Conservation (phyloP, 2,329 filamentous ascomycete genomes). For the Fusarium pseudonygamai region DNA sequence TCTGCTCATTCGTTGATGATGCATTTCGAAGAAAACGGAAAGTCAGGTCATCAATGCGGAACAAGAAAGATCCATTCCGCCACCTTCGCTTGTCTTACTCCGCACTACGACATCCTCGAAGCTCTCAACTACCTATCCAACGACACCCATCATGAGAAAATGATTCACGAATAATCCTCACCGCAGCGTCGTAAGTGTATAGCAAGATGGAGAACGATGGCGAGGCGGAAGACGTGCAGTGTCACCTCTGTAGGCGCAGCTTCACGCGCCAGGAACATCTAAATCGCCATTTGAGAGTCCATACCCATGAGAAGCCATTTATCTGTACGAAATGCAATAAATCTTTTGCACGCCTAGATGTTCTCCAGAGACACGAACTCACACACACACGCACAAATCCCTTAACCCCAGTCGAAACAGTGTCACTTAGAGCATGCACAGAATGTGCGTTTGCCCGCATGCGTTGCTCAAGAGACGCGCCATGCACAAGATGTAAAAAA, state of each 20-base stretch:
- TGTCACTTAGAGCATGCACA: constrained; percentile 19
- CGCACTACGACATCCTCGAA: background rate
- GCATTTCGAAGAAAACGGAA: background rate
- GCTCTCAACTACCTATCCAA: background rate
- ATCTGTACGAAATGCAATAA: constrained; percentile 19
- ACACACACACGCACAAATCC: constrained; percentile 13
- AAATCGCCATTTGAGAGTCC: constrained; percentile 21
- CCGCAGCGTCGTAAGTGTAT: background rate
- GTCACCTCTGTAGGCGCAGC: background rate
- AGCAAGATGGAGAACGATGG: background rate
- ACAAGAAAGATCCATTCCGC: constrained; percentile 7
- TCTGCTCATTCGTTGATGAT: background rate
- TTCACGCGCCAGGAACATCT: constrained; percentile 30
- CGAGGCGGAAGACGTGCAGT: background rate
- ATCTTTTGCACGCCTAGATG: constrained; percentile 27
- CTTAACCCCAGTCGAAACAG: background rate
- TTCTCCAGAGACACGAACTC: constrained; percentile 19
- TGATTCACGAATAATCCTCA: background rate
- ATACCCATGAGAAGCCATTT: constrained; percentile 32
- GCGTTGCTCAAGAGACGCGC: constrained; percentile 27
- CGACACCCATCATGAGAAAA: background rate
- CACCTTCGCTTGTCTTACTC: background rate
- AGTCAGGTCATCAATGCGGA: background rate
- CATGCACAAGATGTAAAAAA: constrained; percentile 19
- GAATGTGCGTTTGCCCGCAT: constrained; percentile 26